Base-by-base conservation (phyloP, 106 monocot species). In the Acorus gramineus region DNA sequence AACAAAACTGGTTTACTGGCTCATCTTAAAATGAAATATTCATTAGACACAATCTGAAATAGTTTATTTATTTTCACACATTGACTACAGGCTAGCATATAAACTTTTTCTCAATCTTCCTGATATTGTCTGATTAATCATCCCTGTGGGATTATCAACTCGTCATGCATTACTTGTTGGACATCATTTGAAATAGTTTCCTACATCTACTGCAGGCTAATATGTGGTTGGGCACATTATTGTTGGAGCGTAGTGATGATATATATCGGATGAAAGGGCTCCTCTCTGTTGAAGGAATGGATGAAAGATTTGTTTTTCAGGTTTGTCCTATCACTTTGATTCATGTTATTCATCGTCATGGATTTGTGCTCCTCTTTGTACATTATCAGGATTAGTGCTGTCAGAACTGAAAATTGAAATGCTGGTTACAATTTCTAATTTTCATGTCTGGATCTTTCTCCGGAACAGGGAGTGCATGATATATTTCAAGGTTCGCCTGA, bases 181-280 rank as follows among this genome's bases (percentile, higher is more conserved):
- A 28, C 28, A 28, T 28, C 28, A 28, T 0, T 28, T 28, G 28
- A 28, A 28, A 28, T 28, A 28, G 28, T 28, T 28, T 47, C 49
- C 11, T 46, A 49, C 52, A 4, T 58, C n/a, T 76, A 46, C 7
- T 79, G 63, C 80, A 98, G 96, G 91, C 91, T 11, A 89, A 98
- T 57, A 91, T 91, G 91, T 98, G 91, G 91, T 75, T 98, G 60
- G 96, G 96, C 44, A 81, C 86, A 53, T 71, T 98, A 60, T 66
- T 98, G 55, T 60, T 98, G 76, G 96, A 98, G 66, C 80, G 79
- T 3, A 91, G 96, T 63, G 96, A 98, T 46, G 96, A 98, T 67
- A 98, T 98, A 63, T 98, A 98, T 71, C 73, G 96, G 47, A 98
- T 98, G 96, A 98, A 98, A 76, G 96, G 96, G 13, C 74, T 98